Evolutionary conservation across 2,329 filamentous ascomycete genomes (phyloP).

Genomic region (Colletotrichum siamense): DNA sequence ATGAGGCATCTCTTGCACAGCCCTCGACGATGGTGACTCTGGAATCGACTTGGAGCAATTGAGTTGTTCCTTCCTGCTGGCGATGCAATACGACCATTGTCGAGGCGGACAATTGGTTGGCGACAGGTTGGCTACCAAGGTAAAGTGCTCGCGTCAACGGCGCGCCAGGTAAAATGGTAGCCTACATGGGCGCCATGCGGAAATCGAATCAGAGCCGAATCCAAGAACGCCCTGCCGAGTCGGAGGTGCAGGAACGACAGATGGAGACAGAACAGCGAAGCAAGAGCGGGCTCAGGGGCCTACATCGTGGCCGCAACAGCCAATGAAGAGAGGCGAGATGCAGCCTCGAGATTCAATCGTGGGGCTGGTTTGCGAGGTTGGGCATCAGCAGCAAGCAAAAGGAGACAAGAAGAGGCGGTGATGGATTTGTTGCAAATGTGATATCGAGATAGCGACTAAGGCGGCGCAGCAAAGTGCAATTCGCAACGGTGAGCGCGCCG

Average conservation of each 20-base stretch:
- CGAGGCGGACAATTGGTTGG: background rate
- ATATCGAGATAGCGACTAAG: background rate
- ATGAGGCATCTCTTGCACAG: background rate
- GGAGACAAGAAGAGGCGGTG: slow-evolving; percentile 10
- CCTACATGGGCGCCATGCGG: background rate
- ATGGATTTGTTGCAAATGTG: background rate
- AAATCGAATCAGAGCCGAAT: background rate
- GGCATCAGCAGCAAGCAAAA: slow-evolving; percentile 11
- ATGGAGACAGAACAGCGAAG: slow-evolving; percentile 1
- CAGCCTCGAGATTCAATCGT: background rate
- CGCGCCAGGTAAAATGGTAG: background rate
- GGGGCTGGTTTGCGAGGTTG: background rate
- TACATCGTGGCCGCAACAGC: background rate
- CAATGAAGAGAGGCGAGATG: background rate
- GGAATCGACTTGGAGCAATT: background rate
- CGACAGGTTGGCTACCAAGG: background rate
- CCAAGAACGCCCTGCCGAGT: slow-evolving; percentile 5
- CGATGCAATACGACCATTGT: background rate
- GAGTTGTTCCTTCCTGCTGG: background rate
- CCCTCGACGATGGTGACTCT: background rate
- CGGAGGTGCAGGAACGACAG: background rate
- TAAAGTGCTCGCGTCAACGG: background rate
- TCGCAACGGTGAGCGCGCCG: background rate
- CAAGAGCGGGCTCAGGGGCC: background rate
- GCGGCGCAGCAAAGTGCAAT: background rate